phyloP scores from a whole-genome alignment of 208 protist species.

The Trypanosoma lewisi region DNA sequence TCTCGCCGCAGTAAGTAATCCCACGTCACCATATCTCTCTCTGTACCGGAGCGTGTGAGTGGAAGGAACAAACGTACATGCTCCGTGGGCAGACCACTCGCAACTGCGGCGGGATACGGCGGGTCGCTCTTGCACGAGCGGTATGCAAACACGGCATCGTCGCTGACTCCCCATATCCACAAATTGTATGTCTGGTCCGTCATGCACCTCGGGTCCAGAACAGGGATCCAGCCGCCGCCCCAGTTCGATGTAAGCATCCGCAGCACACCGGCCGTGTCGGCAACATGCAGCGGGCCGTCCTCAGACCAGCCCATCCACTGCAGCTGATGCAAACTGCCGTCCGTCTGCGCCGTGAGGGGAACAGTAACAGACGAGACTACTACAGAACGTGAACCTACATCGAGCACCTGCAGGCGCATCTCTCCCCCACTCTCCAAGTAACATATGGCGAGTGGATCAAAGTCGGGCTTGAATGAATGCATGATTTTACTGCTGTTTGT shows the following conservation, averaged over 20 bases:
- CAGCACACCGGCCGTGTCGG: constrained; percentile 82
- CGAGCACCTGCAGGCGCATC: constrained; percentile 64
- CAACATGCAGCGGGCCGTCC: constrained; percentile 79
- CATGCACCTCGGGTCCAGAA: constrained; percentile 65
- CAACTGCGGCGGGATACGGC: constrained; percentile 70
- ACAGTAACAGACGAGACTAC: constrained; percentile 41
- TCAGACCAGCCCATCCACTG: constrained; percentile 89
- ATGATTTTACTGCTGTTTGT: constrained; percentile 66
- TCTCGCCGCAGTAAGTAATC: constrained; percentile 69
- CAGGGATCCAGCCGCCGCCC: constrained; percentile 79
- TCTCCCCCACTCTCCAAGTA: constrained; percentile 47
- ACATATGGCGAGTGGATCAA: constrained; percentile 74
- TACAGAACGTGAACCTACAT: constrained; percentile 51
- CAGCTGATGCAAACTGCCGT: constrained; percentile 62
- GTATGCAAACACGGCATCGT: constrained; percentile 64
- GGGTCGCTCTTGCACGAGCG: constrained; percentile 52
- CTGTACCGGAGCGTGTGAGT: constrained; percentile 38
- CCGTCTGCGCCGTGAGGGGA: constrained; percentile 51
- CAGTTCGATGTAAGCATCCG: constrained; percentile 74
- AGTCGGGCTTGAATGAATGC: constrained; percentile 50
- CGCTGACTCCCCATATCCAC: constrained; percentile 67
- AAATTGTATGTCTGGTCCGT: constrained; percentile 39
- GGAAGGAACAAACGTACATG: constrained; percentile 65
- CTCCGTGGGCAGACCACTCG: constrained; percentile 64
- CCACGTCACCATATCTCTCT: constrained; percentile 45